Percentiles rank a stretch among this genome's conserved stretches.
These are phyloP conservation scores for Saccharomyces hybrid DNA, from an alignment of 1,139 yeast species.

Conservation along the genomic window DNA sequence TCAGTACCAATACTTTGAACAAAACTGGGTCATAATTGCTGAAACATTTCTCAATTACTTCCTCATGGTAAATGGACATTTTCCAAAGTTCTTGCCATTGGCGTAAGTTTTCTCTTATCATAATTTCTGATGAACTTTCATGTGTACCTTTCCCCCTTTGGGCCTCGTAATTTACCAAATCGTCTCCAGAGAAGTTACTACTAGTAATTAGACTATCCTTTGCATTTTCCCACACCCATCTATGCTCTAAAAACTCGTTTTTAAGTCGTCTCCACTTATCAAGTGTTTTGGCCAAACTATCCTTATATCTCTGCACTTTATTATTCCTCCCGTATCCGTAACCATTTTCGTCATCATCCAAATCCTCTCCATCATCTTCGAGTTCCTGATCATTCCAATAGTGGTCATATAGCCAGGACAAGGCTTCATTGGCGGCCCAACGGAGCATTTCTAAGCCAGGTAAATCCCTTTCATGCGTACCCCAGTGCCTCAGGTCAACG, in stretches of 20 bases:
- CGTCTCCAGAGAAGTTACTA: slow-evolving; percentile 13
- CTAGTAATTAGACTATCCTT: slow-evolving; percentile 15
- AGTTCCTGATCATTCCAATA: slow-evolving; percentile 53
- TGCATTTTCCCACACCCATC: slow-evolving; percentile 16
- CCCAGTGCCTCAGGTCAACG: slow-evolving; percentile 84
- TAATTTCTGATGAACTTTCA: slow-evolving; percentile 10
- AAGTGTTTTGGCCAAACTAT: background rate
- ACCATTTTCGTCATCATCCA: slow-evolving; percentile 27
- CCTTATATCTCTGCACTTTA: slow-evolving; percentile 10
- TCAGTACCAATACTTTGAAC: slow-evolving; percentile 12
- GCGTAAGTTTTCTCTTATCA: slow-evolving; percentile 13
- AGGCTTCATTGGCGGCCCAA: slow-evolving; percentile 48
- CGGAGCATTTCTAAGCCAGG: slow-evolving; percentile 67
- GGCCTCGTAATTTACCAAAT: background rate
- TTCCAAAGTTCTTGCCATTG: slow-evolving; percentile 19
- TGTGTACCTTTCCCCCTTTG: slow-evolving; percentile 1
- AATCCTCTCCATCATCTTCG: slow-evolving; percentile 24
- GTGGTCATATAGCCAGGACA: slow-evolving; percentile 64
- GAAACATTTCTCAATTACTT: slow-evolving; percentile 11
- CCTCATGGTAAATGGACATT: slow-evolving; percentile 6
- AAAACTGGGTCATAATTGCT: slow-evolving; percentile 11
- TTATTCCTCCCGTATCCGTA: slow-evolving; percentile 16
- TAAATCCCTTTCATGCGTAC: slow-evolving; percentile 73
- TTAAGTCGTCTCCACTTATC: slow-evolving; percentile 23
- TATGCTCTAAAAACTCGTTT: slow-evolving; percentile 29